Base-by-base conservation (phyloP, 2,329 filamentous ascomycete genomes). In the Apiospora saccharicola region DNA sequence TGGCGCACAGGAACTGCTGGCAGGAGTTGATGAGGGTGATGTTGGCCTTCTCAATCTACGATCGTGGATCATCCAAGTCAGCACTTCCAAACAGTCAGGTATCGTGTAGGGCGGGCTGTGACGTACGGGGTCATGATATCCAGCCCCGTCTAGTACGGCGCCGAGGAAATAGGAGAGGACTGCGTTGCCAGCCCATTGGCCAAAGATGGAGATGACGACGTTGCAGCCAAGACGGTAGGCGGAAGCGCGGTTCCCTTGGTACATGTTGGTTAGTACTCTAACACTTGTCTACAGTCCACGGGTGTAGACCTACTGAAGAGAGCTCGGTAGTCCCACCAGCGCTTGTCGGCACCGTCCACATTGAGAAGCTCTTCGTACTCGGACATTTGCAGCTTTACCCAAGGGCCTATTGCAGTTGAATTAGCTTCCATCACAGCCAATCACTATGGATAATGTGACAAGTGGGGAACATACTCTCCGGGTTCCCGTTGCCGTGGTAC, bases 11-110 rank as follows among this genome's bases (percentile, higher is more conserved):
- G 77, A 88, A 85, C 75, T 87, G 85, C 77, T 86, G 83, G 71
- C 84, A 85, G 41, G 83, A 83, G 79, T 88, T 86, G 77, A 87
- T 86, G 44, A 89, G 83, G 12, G 84, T 87, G 73, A 90, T 84
- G 76, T 88, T 86, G 70, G 85, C 82, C 76, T 87, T 83, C 26
- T 78, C 77, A 61, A 82, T 79, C 57, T 64, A n/a, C 34, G 14
- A 8, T n/a, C 12, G 16, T 5, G 8, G 7, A 1, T 14, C 19
- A 6, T 19, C 6, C 19, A 41, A 10, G 53, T 64, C 12, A 64
- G 57, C 6, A 61, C 30, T 41, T 4, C 6, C 24, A 51, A 51
- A 26, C 4, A 3, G 13, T 5, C 19, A 14, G 8, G 24, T 10
- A 6, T 12, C 12, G 22, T 8, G 2, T n/a, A n/a, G 14, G 13